These are phyloP conservation scores for Mesotaenium endlicherianum DNA, from an alignment of 139 green algal species.

Conservation along the genomic window DNA sequence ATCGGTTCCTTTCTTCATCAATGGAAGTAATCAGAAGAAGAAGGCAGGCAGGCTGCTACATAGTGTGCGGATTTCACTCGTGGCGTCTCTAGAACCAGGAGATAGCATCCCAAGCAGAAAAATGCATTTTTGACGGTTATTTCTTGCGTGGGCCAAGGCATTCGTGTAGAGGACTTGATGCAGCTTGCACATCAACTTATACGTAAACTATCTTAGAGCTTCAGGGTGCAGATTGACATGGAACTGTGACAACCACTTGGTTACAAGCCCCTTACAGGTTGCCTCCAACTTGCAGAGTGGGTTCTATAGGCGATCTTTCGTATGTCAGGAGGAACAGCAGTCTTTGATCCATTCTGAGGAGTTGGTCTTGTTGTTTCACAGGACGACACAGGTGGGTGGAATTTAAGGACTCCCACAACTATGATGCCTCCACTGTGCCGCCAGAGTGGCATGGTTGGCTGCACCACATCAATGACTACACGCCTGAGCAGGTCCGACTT, in stretches of 20 bases:
- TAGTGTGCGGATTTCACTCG: not conserved
- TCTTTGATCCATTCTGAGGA: not conserved
- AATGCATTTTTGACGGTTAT: no score
- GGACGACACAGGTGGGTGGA: slow-evolving; percentile 73
- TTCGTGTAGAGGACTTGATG: not conserved
- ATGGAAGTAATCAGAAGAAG: not conserved
- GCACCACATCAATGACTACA: slow-evolving; percentile 64
- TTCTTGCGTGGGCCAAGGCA: no score
- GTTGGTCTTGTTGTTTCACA: not conserved
- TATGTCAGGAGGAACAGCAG: not conserved
- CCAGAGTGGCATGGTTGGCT: slow-evolving; percentile 77
- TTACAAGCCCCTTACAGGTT: not conserved
- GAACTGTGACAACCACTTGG: not conserved
- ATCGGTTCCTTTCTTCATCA: not conserved
- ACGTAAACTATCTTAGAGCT: not conserved
- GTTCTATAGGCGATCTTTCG: not conserved
- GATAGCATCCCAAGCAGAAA: no score
- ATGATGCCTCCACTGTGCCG: slow-evolving; percentile 55
- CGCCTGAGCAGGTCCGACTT: slow-evolving; percentile 48
- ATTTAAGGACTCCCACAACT: slow-evolving; percentile 57
- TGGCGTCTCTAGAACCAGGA: not conserved
- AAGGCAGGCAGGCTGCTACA: not conserved
- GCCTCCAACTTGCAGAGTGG: not conserved
- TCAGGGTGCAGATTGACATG: not conserved
- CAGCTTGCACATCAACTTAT: not conserved